phyloP scores from a whole-genome alignment of 495 filamentous ascomycete species.

The Mytilinidion resinicola region DNA sequence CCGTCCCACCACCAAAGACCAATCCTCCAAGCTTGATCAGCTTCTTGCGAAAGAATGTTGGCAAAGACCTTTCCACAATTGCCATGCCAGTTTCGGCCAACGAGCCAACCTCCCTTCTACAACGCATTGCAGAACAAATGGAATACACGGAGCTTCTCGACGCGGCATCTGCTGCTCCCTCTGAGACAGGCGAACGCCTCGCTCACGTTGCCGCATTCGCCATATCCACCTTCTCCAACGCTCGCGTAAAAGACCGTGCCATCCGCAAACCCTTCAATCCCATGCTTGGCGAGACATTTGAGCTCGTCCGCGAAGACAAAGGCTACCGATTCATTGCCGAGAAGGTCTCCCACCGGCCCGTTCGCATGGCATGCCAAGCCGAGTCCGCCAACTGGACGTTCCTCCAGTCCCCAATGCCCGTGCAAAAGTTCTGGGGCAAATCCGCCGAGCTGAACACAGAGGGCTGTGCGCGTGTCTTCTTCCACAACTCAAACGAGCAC shows the following conservation, averaged over 20 bases:
- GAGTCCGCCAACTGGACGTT: constrained; percentile 79
- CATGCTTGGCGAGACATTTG: constrained; percentile 92
- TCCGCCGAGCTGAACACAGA: constrained; percentile 88
- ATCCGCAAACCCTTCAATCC: constrained; percentile 98
- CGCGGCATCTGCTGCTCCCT: constrained; percentile 53
- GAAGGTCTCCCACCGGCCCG: constrained; percentile 87
- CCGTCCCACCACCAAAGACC: constrained; percentile 64
- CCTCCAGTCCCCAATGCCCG: constrained; percentile 76
- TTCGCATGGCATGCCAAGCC: constrained; percentile 87
- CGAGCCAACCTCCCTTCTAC: constrained; percentile 81
- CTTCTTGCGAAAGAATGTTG: constrained; percentile 94
- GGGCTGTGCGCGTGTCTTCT: constrained; percentile 67
- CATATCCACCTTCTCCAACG: constrained; percentile 70
- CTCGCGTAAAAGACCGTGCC: constrained; percentile 77
- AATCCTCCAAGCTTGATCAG: constrained; percentile 84
- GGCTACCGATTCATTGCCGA: constrained; percentile 88
- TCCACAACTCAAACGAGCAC: constrained; percentile 65
- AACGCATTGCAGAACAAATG: constrained; percentile 79
- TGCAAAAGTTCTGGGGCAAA: constrained; percentile 99
- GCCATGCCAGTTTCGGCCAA: constrained; percentile 97
- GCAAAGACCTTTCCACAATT: constrained; percentile 92
- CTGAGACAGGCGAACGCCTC: constrained; percentile 59
- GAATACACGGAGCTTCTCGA: constrained; percentile 87
- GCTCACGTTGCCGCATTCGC: constrained; percentile 87
- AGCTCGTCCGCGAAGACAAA: constrained; percentile 81